Evolutionary conservation across 495 filamentous ascomycete species (phyloP).

Genomic region (Penicillium odoratum): DNA sequence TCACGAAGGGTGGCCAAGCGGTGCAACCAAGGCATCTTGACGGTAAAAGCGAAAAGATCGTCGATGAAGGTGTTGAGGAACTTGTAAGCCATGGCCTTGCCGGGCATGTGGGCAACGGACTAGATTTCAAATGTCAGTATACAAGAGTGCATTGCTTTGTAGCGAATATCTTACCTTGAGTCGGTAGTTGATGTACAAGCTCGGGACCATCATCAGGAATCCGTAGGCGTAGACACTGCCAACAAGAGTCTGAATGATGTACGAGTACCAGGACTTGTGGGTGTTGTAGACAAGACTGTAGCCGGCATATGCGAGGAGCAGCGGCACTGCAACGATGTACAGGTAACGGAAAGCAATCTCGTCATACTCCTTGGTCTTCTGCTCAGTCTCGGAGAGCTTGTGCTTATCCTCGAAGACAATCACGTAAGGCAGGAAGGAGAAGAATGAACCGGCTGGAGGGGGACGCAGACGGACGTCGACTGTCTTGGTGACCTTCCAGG

Average conservation of each 20-base stretch:
- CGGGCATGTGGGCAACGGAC: constrained; percentile 96
- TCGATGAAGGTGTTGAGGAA: constrained; percentile 83
- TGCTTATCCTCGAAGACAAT: constrained; percentile 96
- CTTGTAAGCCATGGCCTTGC: constrained; percentile 95
- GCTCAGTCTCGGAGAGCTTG: constrained; percentile 88
- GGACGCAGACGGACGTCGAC: constrained; percentile 85
- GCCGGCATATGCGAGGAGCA: constrained; percentile 82
- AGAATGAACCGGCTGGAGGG: constrained; percentile 57
- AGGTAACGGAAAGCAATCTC: constrained; percentile 96
- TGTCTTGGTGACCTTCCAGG: constrained; percentile 98
- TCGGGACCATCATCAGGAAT: constrained; percentile 99
- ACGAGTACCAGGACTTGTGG: constrained; percentile 98
- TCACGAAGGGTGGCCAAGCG: constrained; percentile 92
- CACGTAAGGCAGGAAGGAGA: constrained; percentile 78
- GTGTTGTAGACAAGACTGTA: constrained; percentile 92
- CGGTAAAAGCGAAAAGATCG: constrained; percentile 94
- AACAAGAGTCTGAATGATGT: constrained; percentile 86
- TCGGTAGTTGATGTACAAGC: constrained; percentile 97
- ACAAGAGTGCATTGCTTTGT: background rate
- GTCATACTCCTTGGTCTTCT: constrained; percentile 98
- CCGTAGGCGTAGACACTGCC: constrained; percentile 97
- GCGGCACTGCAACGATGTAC: constrained; percentile 85
- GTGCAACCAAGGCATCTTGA: constrained; percentile 97
- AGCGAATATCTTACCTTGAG: constrained; percentile 59
- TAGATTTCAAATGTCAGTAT: constrained; percentile 27